phyloP scores from a whole-genome alignment of 2,329 filamentous ascomycete genomes.

The Colletotrichum eleusines region DNA sequence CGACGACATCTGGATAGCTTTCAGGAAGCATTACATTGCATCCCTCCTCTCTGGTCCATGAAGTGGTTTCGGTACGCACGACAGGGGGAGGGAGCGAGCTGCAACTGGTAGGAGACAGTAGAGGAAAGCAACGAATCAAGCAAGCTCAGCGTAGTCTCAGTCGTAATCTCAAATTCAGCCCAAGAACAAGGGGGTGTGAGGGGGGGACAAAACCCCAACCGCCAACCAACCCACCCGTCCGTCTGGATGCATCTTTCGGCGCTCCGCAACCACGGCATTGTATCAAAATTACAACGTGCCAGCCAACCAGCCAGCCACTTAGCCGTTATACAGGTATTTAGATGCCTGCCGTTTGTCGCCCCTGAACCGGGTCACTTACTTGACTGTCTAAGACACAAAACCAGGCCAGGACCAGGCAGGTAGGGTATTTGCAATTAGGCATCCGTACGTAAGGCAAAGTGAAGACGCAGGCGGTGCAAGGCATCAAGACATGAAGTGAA shows the following conservation, averaged over 20 bases:
- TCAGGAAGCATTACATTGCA: background rate
- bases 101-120: background rate
- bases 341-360: constrained; percentile 32
- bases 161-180: constrained; percentile 5
- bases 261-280: constrained; percentile 24
- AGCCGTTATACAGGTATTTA: constrained; percentile 27
- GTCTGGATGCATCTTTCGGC: constrained; percentile 8
- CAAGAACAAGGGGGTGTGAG: constrained; percentile 1
- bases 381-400: constrained; percentile 28
- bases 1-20: background rate
- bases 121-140: background rate
- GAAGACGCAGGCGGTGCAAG: background rate
- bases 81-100: background rate
- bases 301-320: constrained; percentile 20
- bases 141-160: background rate
- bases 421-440: constrained; percentile 33
- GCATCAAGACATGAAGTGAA: constrained; percentile 7
- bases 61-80: background rate
- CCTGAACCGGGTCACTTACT: constrained; percentile 12
- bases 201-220: background rate
- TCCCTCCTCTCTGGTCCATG: background rate
- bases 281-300: constrained; percentile 37
- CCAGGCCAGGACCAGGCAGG: constrained; percentile 27
- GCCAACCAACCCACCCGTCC: constrained; percentile 5
- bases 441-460: constrained; percentile 14